phyloP scores from a whole-genome alignment of 768 basidiomycete genomes.

The Gyrodon lividus region DNA sequence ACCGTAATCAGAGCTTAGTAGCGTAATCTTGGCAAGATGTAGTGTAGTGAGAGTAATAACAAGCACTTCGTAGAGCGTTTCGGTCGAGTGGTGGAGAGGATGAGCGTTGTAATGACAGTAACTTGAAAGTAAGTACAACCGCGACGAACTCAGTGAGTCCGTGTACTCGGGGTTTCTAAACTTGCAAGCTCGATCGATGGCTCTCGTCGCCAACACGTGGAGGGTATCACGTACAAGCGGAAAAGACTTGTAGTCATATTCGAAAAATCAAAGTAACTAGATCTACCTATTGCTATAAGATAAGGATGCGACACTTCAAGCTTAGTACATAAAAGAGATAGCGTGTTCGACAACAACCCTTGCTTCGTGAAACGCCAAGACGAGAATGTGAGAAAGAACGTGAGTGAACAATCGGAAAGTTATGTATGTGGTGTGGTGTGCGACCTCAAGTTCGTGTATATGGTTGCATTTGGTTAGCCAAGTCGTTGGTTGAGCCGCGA shows the following conservation, averaged over 20 bases:
- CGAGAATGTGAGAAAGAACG: conserved; percentile 6
- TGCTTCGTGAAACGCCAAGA: no score
- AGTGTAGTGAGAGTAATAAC: background rate
- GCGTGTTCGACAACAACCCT: no score
- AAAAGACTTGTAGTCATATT: background rate
- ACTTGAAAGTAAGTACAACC: no score
- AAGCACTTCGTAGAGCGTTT: background rate
- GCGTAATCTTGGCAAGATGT: background rate
- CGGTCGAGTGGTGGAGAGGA: background rate
- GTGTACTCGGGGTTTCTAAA: background rate
- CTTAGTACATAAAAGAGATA: no score
- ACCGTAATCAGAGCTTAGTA: no score
- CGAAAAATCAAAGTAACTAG: no score
- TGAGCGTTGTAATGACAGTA: no score
- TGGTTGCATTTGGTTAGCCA: no score
- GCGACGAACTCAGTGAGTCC: no score
- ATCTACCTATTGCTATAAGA: no score
- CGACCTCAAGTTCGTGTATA: background rate
- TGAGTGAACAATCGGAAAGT: conserved; percentile 7
- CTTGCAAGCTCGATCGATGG: background rate
- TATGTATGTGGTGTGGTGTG: no score
- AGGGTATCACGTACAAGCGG: background rate
- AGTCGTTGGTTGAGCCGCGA: background rate
- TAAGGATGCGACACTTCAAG: no score
- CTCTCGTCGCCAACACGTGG: background rate